These are phyloP conservation scores for Populus simonii DNA, from an alignment of 345 rosid species.

Conservation along the genomic window DNA sequence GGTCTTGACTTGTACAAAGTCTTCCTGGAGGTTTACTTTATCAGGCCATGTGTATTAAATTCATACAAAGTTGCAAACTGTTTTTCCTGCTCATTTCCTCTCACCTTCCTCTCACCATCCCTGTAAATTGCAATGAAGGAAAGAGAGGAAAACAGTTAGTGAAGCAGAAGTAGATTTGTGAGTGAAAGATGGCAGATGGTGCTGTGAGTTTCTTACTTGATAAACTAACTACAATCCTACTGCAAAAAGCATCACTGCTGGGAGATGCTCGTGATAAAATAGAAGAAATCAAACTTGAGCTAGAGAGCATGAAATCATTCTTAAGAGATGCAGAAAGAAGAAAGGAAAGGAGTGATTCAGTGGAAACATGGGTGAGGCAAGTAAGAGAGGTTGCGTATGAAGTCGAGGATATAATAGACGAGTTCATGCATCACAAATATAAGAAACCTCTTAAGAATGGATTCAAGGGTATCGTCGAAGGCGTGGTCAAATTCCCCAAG, in stretches of 20 bases:
- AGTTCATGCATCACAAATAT: constrained; percentile 18
- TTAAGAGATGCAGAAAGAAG: constrained; percentile 31
- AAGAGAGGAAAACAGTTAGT: too few relatives aligned
- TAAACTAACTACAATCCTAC: constrained; percentile 19
- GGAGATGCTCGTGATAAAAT: constrained; percentile 18
- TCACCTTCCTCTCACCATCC: background rate
- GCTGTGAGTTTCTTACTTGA: constrained; percentile 33
- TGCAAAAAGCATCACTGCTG: constrained; percentile 22
- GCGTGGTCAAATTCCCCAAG: constrained; percentile 16
- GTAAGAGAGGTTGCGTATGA: constrained; percentile 31
- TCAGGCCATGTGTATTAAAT: background rate
- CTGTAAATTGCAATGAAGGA: background rate
- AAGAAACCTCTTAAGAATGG: background rate
- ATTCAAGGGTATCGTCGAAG: constrained; percentile 15
- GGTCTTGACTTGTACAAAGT: background rate
- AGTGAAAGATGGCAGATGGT: constrained; percentile 26
- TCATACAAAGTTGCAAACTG: background rate
- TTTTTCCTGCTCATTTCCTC: background rate
- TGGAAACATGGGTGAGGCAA: constrained; percentile 36
- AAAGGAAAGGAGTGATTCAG: constrained; percentile 22
- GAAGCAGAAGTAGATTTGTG: too few relatives aligned
- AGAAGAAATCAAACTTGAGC: constrained; percentile 26
- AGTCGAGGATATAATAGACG: constrained; percentile 29
- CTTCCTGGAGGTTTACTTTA: background rate
- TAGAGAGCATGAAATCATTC: constrained; percentile 35